These are phyloP conservation scores for Microstegium vimineum DNA, from an alignment of 176 grass and related monocot species.

Conservation along the genomic window DNA sequence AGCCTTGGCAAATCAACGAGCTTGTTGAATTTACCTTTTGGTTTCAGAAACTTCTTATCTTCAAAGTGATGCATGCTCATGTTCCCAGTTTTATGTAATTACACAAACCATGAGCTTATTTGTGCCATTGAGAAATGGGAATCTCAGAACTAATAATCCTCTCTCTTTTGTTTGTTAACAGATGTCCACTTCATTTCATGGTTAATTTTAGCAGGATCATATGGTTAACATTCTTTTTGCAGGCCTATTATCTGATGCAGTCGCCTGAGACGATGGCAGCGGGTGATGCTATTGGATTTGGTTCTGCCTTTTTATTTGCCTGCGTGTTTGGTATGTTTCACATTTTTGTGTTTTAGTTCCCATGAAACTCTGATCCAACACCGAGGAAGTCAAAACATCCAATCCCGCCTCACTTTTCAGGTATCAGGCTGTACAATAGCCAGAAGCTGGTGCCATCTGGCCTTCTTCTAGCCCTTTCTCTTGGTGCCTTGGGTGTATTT, in stretches of 20 bases:
- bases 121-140: background rate
- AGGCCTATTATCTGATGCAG: constrained; percentile 94
- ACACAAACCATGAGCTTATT: background rate
- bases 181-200: background rate
- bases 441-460: constrained; percentile 78
- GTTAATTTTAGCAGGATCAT: background rate
- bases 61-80: background rate
- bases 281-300: constrained; percentile 73
- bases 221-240: background rate
- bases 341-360: background rate
- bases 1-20: constrained; percentile 2
- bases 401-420: constrained; percentile 38
- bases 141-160: background rate
- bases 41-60: background rate
- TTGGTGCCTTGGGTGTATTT: constrained; percentile 71
- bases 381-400: background rate
- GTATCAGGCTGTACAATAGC: constrained; percentile 74
- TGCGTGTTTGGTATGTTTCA: constrained; percentile 56
- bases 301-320: constrained; percentile 80
- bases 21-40: background rate
- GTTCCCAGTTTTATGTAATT: background rate
- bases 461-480: constrained; percentile 67
- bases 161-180: background rate
- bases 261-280: constrained; percentile 68
- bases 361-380: background rate